Base-by-base conservation (phyloP, 208 protist species). In the Leishmania aethiopica region DNA sequence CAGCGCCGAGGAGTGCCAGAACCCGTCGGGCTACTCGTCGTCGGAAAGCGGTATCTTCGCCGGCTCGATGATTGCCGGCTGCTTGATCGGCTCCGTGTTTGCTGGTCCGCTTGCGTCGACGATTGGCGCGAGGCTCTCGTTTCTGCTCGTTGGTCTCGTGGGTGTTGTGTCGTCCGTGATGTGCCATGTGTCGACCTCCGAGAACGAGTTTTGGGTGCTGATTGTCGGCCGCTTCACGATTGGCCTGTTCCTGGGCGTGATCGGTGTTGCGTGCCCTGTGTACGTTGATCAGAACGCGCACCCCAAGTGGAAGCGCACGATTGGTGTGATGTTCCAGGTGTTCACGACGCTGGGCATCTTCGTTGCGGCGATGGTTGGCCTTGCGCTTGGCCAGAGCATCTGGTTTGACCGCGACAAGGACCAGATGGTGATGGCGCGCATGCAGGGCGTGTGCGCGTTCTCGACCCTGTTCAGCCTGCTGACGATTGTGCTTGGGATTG, bases 331-430 rank as follows among this genome's bases (percentile, higher is more conserved):
- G 77, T 96, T 95, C 80, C 91, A 96, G 82, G 83, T 97, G 47
- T 96, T 94, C 85, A 94, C 83, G 25, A 96, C 93, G 69, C 88
- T 98, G 71, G 93, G 93, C 67, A 96, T 95, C 84, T 91, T 98
- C 80, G 7, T 96, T 32, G 93, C 92, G 47, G 88, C 93, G 45
- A 67, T 66, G 60, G 84, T 96, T 15, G 95, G 92, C 49, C 84
- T 96, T 75, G 84, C 85, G 2, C 32, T 96, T 2, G 89, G 87
- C 64, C 84, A 91, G 75, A 95, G 84, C 49, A 80, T 92, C 40
- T 45, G 82, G 28, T 91, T 81, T 72, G 53, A 82, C 57, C 37
- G 6, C 3, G 53, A 86, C 67, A 76, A 66, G 60, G 82, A 95
- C 84, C 78, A 86, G 49, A 82, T 86, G 40, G 70, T 95, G 78